Evolutionary conservation across 306 rosid genomes (phyloP).

Genomic region (Cucumis cinereus): DNA sequence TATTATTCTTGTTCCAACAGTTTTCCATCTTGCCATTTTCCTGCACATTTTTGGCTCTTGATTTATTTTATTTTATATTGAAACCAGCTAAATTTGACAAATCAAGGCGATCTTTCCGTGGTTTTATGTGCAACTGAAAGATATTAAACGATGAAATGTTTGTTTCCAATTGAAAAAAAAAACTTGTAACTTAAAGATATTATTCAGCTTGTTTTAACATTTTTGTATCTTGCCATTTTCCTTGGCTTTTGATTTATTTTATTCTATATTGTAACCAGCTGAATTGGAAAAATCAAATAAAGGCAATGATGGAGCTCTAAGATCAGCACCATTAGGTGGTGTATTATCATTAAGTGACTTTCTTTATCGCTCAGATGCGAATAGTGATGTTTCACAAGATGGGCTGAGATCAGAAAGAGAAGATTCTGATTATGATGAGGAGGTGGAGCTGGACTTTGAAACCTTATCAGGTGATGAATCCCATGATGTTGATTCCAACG

Average conservation of each 20-base stretch:
- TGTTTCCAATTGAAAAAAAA: too few relatives aligned
- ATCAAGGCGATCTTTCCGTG: neutral
- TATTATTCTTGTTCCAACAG: neutral
- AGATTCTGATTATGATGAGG: constrained; percentile 92
- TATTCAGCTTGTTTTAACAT: neutral
- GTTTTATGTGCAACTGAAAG: neutral
- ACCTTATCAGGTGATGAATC: constrained; percentile 85
- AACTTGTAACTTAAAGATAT: too few relatives aligned
- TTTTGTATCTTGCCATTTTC: constrained; percentile 1
- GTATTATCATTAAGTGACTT: constrained; percentile 70
- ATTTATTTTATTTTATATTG: constrained; percentile 18
- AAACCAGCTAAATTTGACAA: constrained; percentile 59
- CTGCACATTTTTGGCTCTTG: constrained; percentile 3
- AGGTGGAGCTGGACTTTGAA: constrained; percentile 81
- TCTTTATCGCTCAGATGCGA: constrained; percentile 66
- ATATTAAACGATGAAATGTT: too few relatives aligned
- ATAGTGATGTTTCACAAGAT: constrained; percentile 79
- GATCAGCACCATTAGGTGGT: constrained; percentile 57
- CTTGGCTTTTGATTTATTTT: constrained; percentile 16
- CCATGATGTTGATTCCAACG: constrained; percentile 57
- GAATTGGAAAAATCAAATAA: constrained; percentile 57
- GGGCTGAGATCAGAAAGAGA: constrained; percentile 84
- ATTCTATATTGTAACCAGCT: constrained; percentile 28
- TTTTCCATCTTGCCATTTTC: neutral
- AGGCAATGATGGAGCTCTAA: constrained; percentile 41